phyloP scores from a whole-genome alignment of 2,329 filamentous ascomycete genomes.

The Sodiomyces alkalinus region DNA sequence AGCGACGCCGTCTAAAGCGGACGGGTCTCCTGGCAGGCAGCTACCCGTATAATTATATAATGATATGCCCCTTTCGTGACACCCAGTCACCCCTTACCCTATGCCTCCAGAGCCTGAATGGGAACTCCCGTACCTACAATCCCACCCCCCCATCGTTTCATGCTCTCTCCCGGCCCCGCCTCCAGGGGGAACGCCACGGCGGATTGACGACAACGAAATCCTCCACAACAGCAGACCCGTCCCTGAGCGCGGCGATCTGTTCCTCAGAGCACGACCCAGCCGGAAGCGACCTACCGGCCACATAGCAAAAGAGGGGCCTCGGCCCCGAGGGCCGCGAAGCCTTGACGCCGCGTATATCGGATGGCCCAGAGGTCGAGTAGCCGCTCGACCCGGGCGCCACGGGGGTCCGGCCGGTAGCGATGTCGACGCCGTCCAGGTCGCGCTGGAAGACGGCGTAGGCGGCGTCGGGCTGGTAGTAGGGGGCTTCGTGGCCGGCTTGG shows the following conservation, averaged over 20 bases:
- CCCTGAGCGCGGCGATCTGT: slow-evolving; percentile 1
- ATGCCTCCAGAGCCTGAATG: no score
- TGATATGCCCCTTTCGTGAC: no score
- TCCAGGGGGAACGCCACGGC: slow-evolving; percentile 1
- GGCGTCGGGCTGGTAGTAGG: slow-evolving; percentile 1
- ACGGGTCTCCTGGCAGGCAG: no score
- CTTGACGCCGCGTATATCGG: background rate
- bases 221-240: slow-evolving; percentile 2
- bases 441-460: slow-evolving; percentile 28
- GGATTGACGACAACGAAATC: slow-evolving; percentile 1
- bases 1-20: no score
- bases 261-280: background rate
- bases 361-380: background rate
- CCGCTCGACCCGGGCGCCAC: slow-evolving; percentile 15
- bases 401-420: slow-evolving; percentile 31
- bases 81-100: no score
- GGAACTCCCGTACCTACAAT: no score
- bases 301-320: slow-evolving; percentile 1
- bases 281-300: background rate
- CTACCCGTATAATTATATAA: no score
- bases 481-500: slow-evolving; percentile 2
- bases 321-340: background rate
- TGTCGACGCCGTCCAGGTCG: slow-evolving; percentile 32
- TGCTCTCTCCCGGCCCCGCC: no score
- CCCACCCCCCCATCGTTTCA: no score